Evolutionary conservation across 2,329 filamentous ascomycete species (phyloP).

Genomic region (Calonectria pseudoreteaudii): DNA sequence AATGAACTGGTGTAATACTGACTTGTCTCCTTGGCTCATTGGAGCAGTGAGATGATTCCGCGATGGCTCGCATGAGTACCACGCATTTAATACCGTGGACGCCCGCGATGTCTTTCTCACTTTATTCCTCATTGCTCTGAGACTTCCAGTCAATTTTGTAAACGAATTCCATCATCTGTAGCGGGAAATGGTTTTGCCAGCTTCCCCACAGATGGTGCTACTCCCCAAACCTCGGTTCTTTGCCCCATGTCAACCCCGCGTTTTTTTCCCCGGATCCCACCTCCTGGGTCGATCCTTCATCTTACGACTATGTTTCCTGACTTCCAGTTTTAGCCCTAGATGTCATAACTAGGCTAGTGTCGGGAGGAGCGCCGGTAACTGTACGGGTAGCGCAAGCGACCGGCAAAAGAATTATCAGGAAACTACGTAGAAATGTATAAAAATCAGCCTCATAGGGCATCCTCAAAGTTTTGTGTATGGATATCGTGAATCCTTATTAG

Average conservation of each 20-base stretch:
- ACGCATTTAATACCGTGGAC: too few species aligned
- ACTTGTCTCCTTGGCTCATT: too few species aligned
- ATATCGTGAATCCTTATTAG: too few species aligned
- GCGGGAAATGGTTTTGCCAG: neutral
- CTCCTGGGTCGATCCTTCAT: neutral
- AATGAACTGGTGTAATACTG: neutral
- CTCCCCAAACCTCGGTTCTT: neutral
- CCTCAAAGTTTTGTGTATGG: neutral
- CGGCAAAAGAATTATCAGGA: conserved; percentile 12
- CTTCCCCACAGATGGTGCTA: neutral
- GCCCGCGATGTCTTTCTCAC: too few species aligned
- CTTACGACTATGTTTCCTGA: neutral
- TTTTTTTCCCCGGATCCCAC: conserved; percentile 1
- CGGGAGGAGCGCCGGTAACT: neutral
- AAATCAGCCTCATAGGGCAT: neutral
- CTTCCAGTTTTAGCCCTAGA: neutral
- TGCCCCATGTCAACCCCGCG: conserved; percentile 3
- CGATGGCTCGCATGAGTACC: too few species aligned
- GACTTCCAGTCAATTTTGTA: neutral
- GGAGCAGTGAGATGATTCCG: too few species aligned
- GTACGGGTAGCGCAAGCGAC: neutral
- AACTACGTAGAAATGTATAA: neutral
- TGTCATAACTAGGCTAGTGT: neutral
- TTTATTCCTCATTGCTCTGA: too few species aligned
- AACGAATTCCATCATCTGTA: neutral